Evolutionary conservation across 2,329 filamentous ascomycete genomes (phyloP), one percentile per base, ranked within the genome.

Genomic region (Nemania bipapillata): DNA sequence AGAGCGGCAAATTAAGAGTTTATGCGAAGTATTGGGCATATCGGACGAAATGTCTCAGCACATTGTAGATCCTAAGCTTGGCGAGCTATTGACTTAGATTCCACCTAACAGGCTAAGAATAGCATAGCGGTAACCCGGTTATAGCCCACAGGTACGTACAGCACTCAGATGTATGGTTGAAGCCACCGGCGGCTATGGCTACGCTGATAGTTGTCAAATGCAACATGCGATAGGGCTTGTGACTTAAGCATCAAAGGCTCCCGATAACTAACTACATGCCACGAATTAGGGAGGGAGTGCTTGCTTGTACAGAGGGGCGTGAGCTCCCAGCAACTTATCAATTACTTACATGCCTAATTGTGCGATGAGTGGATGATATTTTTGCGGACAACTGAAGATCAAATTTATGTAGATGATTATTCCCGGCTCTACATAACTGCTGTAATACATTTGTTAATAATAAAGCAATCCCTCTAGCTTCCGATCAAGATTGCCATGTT

Each of bases 21-120:
- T 8, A 52, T 66, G 24, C 52, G 17, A 57, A 62, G 45, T 30
- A 22, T 26, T 15, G 28, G 12, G 22, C n/a, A 53, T 37, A 65
- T 56, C 22, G 15, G 37, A 64, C 50, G 42, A 63, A 58, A 12
- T 4, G 7, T 17, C 40, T 56, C 8, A 20, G 5, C 24, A 22
- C 17, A 20, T 49, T 26, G 20, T 20, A 22, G 53, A 32, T 28
- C n/a, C 6, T 22, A 12, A 49, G 4, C 17, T 45, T 26, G 17
- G 32, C 12, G 30, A 28, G 45, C 12, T n/a, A 62, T 35, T n/a
- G 9, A 8, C n/a, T 17, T 26, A n/a, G 15, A 24, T 66, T 52
- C 20, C 22, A 12, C 28, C 26, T 9, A n/a, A 22, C 22, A 9
- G 24, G 42, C n/a, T 2, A 8, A 40, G 20, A 32, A 37, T n/a